Base-by-base conservation (phyloP, 2,329 filamentous ascomycete genomes). In the Fusarium paranaense region DNA sequence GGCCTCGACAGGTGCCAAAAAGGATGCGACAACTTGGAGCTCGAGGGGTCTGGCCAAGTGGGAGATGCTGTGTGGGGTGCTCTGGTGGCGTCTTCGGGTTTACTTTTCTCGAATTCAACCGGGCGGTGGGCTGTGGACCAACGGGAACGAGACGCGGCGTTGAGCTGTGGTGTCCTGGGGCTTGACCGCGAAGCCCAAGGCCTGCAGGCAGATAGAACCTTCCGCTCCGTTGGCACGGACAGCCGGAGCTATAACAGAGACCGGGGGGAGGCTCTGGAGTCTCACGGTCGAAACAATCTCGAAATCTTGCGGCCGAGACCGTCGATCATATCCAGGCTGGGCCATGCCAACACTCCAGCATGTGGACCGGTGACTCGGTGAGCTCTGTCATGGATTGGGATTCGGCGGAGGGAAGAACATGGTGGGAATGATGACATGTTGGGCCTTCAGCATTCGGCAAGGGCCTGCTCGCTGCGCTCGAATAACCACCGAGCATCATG, bases 261-360 rank as follows among this genome's bases (percentile, higher is more conserved):
- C 57, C 70, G 61, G 50, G 67, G 54, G 64, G 42, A 37, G 40
- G 52, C 57, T 74, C 71, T 38, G 45, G 64, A 52, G 59, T 62
- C 37, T 33, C 64, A 62, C 54, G 38, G 38, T 59, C 59, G 47
- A 54, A 56, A 50, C 54, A 42, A 35, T 63, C 32, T 59, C 32
- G 20, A 61, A 63, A 62, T 60, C 56, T 61, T 64, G 40, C 47
- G 63, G 61, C 45, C 33, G 40, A 72, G 50, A 62, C 71, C 54
- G 74, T 65, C 67, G 74, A 76, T 76, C 74, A 62, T 76, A 40
- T 40, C 74, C 72, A 59, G 57, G 63, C 61, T 75, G 27, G 69
- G 74, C 33, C 38, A 52, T 63, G 63, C 70, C 62, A 75, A 67
- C 61, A 70, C 56, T 68, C 50, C 38, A 50, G 14, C 38, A 47